Evolutionary conservation across 192 early-diverging fungal genomes (phyloP).

Genomic region (Chytriomyces hyalinus): DNA sequence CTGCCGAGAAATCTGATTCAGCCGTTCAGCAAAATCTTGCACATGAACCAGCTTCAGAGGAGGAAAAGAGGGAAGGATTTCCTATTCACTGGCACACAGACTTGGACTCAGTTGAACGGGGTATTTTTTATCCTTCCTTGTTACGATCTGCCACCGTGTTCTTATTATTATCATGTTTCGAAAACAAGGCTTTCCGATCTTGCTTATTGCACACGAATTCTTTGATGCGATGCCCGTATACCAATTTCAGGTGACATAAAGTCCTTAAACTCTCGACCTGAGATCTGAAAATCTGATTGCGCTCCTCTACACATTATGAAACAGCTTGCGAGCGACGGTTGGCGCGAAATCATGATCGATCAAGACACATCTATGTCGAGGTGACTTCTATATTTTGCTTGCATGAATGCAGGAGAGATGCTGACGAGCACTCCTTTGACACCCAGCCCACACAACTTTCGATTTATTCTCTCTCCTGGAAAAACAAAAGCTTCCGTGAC

Average conservation of each 20-base stretch:
- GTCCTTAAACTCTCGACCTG: neutral
- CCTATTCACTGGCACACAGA: constrained; percentile 71
- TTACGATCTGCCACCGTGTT: constrained; percentile 19
- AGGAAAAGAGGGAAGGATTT: constrained; percentile 21
- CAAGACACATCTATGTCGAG: constrained; percentile 68
- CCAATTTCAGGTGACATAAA: constrained; percentile 69
- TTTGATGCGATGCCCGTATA: constrained; percentile 95
- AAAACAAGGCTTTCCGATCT: constrained; percentile 46
- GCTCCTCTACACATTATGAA: too few relatives aligned
- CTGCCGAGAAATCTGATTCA: neutral
- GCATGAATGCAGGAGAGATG: too few relatives aligned
- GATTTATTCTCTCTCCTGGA: constrained; percentile 68
- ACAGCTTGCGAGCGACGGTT: constrained; percentile 74
- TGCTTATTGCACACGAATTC: constrained; percentile 93
- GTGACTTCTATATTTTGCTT: constrained; percentile 32
- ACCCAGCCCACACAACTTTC: constrained; percentile 74
- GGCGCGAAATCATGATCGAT: constrained; percentile 90
- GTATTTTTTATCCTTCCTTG: constrained; percentile 25
- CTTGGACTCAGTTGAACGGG: constrained; percentile 61
- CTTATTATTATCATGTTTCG: neutral
- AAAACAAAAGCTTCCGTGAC: constrained; percentile 57
- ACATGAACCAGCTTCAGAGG: constrained; percentile 2
- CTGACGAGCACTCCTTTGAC: neutral
- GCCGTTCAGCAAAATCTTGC: constrained; percentile 1
- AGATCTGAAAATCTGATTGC: neutral